phyloP scores from a whole-genome alignment of 176 grass and related monocot genomes.

The Carex scoparia region DNA sequence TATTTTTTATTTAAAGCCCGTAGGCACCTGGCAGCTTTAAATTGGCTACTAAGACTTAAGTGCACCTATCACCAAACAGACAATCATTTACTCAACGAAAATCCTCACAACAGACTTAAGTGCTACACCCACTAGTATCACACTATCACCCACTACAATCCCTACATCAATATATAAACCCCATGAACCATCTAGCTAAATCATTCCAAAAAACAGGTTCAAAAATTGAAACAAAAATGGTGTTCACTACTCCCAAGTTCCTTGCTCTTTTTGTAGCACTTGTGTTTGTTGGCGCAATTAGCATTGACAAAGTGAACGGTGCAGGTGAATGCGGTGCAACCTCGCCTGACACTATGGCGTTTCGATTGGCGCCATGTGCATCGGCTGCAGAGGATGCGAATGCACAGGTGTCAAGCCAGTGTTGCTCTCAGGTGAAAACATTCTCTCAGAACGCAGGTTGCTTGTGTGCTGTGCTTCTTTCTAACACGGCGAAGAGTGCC shows the following conservation, averaged over 20 bases:
- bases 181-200: neutral
- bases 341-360: conserved; percentile 43
- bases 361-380: conserved; percentile 58
- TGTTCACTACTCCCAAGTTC: conserved; percentile 20
- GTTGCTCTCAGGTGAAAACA: conserved; percentile 59
- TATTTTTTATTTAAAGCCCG: too few relatives aligned
- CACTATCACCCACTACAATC: conserved; percentile 19
- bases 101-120: neutral
- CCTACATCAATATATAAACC: conserved; percentile 17
- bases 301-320: conserved; percentile 24
- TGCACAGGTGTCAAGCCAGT: conserved; percentile 34
- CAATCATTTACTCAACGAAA: conserved; percentile 10
- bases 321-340: conserved; percentile 66
- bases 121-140: conserved; percentile 13
- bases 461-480: conserved; percentile 83
- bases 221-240: conserved; percentile 34
- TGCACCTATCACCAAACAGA: conserved; percentile 15
- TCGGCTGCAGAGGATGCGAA: conserved; percentile 43
- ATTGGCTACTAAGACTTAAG: conserved; percentile 7
- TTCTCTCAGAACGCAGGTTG: conserved; percentile 54
- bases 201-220: neutral
- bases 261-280: conserved; percentile 37
- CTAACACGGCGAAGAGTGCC: conserved; percentile 45
- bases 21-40: neutral
- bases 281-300: conserved; percentile 20